phyloP scores from a whole-genome alignment of 257 asterid species.

The Forsythia suspensa region DNA sequence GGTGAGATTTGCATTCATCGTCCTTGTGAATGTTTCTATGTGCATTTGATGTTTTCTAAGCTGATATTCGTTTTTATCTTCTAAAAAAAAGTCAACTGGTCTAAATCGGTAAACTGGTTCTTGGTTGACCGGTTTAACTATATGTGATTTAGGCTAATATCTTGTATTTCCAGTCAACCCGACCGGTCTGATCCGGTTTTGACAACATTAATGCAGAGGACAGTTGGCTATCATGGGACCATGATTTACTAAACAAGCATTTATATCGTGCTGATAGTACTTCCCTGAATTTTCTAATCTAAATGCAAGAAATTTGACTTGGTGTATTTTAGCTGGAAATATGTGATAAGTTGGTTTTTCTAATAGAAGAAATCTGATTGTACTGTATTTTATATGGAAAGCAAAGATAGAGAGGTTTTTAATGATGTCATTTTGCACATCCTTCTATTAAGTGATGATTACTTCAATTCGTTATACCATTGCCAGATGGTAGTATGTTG shows the following conservation, averaged over 20 bases:
- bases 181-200: background rate
- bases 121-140: background rate
- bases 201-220: background rate
- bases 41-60: background rate
- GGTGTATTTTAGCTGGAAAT: background rate
- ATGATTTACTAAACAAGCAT: background rate
- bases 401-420: background rate
- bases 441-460: background rate
- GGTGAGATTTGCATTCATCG: background rate
- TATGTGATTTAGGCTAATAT: background rate
- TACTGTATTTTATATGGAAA: background rate
- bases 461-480: background rate
- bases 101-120: background rate
- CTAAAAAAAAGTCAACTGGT: background rate
- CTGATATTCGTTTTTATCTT: background rate
- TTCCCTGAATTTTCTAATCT: background rate
- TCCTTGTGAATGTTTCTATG: background rate
- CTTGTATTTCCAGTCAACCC: background rate
- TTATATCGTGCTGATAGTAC: background rate
- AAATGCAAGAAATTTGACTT: background rate
- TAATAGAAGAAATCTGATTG: background rate
- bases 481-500: background rate
- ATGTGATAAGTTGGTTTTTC: background rate
- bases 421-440: background rate
- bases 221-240: background rate